Percentiles rank a stretch among this genome's conserved stretches.
These are phyloP conservation scores for Pseudoperonospora humuli DNA, from an alignment of 352 stramenopile genomes.

Conservation along the genomic window DNA sequence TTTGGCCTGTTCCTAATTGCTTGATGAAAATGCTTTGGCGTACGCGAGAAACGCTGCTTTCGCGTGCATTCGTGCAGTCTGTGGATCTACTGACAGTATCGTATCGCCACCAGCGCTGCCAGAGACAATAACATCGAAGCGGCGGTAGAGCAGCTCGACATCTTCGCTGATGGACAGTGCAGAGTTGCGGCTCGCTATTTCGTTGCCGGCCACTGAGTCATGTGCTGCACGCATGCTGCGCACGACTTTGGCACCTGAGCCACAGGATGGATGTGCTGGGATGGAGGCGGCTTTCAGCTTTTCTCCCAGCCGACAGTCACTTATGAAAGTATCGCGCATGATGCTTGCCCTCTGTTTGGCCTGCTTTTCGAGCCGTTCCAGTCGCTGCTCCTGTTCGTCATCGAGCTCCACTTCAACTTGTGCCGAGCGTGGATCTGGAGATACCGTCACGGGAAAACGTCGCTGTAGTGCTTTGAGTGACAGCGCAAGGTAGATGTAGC, in stretches of 20 bases:
- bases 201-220: constrained; percentile 1
- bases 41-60: constrained; percentile 31
- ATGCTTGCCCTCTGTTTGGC: constrained; percentile 16
- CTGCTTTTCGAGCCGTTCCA: constrained; percentile 13
- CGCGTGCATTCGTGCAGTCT: constrained; percentile 6
- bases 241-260: constrained; percentile 37
- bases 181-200: not conserved
- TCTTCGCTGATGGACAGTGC: constrained; percentile 4
- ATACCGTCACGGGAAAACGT: no score
- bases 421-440: no score
- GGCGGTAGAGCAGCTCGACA: constrained; percentile 19
- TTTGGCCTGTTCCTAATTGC: constrained; percentile 3
- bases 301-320: constrained; percentile 47
- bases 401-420: no score
- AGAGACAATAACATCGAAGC: constrained; percentile 37
- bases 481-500: no score
- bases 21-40: constrained; percentile 7
- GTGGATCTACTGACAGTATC: constrained; percentile 4
- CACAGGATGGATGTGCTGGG: constrained; percentile 36
- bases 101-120: constrained; percentile 6
- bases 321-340: constrained; percentile 31
- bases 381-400: no score
- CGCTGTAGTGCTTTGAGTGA: no score
- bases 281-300: constrained; percentile 31
- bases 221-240: constrained; percentile 34